These are phyloP conservation scores for Pyrenophora tritici-repentis DNA, from an alignment of 2,329 filamentous ascomycete species.

Conservation along the genomic window DNA sequence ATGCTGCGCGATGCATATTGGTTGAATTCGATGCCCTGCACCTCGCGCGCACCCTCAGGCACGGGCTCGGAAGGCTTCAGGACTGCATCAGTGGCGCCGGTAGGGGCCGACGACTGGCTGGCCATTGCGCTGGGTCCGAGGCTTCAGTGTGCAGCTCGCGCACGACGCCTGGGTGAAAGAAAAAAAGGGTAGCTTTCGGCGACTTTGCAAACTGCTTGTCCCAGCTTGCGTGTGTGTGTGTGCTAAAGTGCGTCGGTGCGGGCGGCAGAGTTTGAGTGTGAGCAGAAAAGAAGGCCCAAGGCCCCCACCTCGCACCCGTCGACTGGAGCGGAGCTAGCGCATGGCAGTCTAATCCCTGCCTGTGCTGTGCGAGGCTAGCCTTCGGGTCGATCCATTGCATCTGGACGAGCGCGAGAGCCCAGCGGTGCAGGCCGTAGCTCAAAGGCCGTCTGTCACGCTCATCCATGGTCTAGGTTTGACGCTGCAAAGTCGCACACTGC, in stretches of 20 bases:
- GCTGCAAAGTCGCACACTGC: not conserved
- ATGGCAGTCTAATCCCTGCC: conserved; percentile 12
- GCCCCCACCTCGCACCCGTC: conserved; percentile 18
- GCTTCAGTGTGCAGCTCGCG: conserved; percentile 4
- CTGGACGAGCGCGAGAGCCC: not conserved
- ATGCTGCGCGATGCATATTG: conserved; percentile 73
- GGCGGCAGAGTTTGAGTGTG: conserved; percentile 18
- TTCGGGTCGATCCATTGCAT: conserved; percentile 19
- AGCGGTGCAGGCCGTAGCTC: not conserved
- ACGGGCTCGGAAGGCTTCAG: conserved; percentile 83
- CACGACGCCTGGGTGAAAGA: not conserved
- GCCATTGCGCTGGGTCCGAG: conserved; percentile 2
- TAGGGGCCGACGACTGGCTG: conserved; percentile 43
- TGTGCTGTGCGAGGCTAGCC: conserved; percentile 5
- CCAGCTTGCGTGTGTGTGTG: not conserved
- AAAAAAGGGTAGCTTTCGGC: not conserved
- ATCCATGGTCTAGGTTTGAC: not conserved
- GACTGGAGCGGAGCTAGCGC: conserved; percentile 8
- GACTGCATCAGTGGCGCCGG: conserved; percentile 72
- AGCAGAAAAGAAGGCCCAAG: conserved; percentile 2
- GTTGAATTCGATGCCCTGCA: conserved; percentile 93
- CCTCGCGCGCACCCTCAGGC: conserved; percentile 76
- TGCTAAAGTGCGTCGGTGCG: conserved; percentile 1
- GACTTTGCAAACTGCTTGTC: conserved; percentile 1
- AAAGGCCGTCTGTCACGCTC: not conserved